These are phyloP conservation scores for Phytophthora boehmeriae DNA, from an alignment of 352 stramenopile genomes.

Conservation along the genomic window DNA sequence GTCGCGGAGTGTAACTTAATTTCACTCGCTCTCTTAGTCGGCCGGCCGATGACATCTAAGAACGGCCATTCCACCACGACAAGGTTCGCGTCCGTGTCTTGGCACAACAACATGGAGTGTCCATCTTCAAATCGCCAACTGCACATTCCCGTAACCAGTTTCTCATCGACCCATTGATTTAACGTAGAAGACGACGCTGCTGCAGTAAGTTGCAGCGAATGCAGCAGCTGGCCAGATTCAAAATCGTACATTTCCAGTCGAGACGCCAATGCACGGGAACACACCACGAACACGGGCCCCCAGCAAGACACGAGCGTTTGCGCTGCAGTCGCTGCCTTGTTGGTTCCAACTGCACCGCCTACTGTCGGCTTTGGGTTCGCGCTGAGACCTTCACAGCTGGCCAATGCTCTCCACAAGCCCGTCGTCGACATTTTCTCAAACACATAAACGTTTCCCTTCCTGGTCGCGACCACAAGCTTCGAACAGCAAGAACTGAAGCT, in stretches of 20 bases:
- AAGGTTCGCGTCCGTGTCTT: conserved; percentile 50
- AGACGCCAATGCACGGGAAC: conserved; percentile 35
- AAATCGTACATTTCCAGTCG: conserved; percentile 59
- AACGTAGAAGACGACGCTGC: not conserved
- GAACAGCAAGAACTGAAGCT: conserved; percentile 44
- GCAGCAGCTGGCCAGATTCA: conserved; percentile 42
- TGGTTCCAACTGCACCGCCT: conserved; percentile 10
- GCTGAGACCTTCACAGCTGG: conserved; percentile 31
- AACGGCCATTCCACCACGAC: conserved; percentile 55
- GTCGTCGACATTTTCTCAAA: conserved; percentile 14
- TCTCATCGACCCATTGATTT: conserved; percentile 32
- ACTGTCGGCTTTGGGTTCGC: conserved; percentile 49
- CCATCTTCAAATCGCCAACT: not conserved
- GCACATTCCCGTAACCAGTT: conserved; percentile 43
- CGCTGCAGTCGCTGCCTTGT: conserved; percentile 26
- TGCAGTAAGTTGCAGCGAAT: conserved; percentile 43
- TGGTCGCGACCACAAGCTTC: conserved; percentile 50
- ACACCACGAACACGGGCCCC: conserved; percentile 52
- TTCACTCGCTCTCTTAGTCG: too few species aligned
- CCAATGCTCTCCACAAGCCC: conserved; percentile 34
- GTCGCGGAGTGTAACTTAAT: too few species aligned
- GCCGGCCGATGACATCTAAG: conserved; percentile 29
- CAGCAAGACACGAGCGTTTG: conserved; percentile 67
- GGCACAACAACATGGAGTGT: conserved; percentile 35
- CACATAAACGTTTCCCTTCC: conserved; percentile 70